A percentile compares a stretch with the other conserved stretches of the same genome.
Conservation (phyloP, 805 yeast genomes). For the Hanseniaspora taiwanica region DNA sequence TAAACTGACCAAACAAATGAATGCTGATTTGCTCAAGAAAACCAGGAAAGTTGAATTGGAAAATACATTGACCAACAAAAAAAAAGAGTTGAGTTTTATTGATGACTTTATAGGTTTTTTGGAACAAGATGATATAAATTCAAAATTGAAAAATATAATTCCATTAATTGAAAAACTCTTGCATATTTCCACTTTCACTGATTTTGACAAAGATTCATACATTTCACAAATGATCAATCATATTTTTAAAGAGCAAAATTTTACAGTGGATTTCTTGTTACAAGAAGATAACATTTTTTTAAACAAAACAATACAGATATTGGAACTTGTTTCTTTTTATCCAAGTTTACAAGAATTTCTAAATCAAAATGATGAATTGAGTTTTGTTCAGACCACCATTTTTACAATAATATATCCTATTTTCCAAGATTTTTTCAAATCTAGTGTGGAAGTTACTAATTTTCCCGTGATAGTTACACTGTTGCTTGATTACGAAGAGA, state of each 20-base stretch:
- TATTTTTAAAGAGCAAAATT: too few relatives aligned
- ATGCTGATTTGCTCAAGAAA: too few relatives aligned
- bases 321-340: background rate
- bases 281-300: background rate
- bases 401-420: background rate
- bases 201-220: background rate
- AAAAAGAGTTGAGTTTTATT: background rate
- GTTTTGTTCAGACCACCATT: background rate
- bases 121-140: background rate
- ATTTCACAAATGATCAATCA: background rate
- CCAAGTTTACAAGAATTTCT: background rate
- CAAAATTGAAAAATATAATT: background rate
- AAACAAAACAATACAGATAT: background rate
- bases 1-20: background rate
- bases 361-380: background rate
- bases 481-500: conserved; percentile 12
- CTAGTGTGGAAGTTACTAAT: background rate
- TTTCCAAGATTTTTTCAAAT: background rate
- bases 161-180: background rate
- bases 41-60: background rate
- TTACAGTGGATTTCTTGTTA: background rate
- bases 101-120: too few relatives aligned
- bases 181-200: background rate
- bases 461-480: conserved; percentile 5
- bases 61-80: background rate